Percentiles rank a stretch among this genome's conserved stretches.
phyloP scores from a whole-genome alignment of 306 rosid species.

The Albizia julibrissin region DNA sequence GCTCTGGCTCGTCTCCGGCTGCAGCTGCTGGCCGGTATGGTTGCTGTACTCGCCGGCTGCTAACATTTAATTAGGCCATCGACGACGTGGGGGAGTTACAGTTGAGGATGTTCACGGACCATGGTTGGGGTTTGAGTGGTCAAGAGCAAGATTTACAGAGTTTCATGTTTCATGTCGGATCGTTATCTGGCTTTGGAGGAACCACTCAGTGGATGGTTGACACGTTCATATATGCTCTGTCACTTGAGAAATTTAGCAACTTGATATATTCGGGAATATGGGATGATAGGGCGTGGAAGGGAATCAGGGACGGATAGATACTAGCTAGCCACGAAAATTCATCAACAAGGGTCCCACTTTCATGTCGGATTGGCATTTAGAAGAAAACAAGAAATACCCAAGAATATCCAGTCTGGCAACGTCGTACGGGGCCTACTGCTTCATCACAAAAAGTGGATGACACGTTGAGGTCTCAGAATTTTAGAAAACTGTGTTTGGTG shows the following conservation, averaged over 20 bases:
- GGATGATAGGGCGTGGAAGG: conserved; percentile 6
- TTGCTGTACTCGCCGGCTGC: conserved; percentile 40
- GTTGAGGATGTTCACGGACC: background rate
- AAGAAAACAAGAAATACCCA: background rate
- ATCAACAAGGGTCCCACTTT: conserved; percentile 37
- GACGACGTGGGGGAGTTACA: conserved; percentile 4
- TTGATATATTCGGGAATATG: background rate
- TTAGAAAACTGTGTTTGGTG: too few species aligned
- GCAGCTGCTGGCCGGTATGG: conserved; percentile 49
- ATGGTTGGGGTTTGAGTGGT: conserved; percentile 37
- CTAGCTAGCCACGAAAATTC: conserved; percentile 37
- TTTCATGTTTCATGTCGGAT: conserved; percentile 26
- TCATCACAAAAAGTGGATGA: background rate
- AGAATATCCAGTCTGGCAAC: conserved; percentile 38
- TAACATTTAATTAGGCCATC: conserved; percentile 70
- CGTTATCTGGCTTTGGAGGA: conserved; percentile 43
- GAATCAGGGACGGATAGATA: background rate
- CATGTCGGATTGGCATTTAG: background rate
- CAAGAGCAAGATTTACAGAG: conserved; percentile 11
- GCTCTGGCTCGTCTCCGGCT: conserved; percentile 47
- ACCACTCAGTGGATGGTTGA: conserved; percentile 35
- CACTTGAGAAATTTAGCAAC: conserved; percentile 19
- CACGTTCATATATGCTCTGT: conserved; percentile 39
- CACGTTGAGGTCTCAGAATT: background rate
- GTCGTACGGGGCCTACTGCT: background rate